Conservation (phyloP, 202 grass and related monocot species). For the Zizania palustris region DNA sequence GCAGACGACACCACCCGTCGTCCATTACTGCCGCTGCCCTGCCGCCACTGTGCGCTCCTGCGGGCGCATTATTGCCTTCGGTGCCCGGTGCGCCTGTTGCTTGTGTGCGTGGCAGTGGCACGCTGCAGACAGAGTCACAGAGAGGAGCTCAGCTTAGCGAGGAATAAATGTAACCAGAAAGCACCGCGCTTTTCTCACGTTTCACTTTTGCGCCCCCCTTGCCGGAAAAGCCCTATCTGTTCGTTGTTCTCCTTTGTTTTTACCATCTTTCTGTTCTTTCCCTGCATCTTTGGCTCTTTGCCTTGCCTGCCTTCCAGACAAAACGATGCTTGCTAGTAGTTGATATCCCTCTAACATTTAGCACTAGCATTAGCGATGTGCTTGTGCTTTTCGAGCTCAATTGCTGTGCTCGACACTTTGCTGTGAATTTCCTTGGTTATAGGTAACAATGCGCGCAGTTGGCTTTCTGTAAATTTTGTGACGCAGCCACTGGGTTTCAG, state of each 20-base stretch:
- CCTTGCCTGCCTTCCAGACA: constrained; percentile 26
- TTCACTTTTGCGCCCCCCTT: constrained; percentile 43
- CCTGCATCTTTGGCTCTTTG: too few relatives aligned
- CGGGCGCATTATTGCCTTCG: constrained; percentile 43
- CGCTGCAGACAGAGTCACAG: constrained; percentile 5
- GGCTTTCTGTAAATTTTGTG: too few relatives aligned
- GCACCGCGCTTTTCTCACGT: constrained; percentile 37
- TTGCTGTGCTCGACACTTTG: not conserved
- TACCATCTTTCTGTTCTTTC: not conserved
- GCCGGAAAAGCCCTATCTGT: constrained; percentile 32
- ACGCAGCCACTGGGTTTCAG: too few relatives aligned
- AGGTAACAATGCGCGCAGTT: too few relatives aligned
- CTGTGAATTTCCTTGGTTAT: constrained; percentile 8
- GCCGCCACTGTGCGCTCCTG: constrained; percentile 35
- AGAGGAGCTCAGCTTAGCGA: not conserved
- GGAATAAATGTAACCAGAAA: constrained; percentile 18
- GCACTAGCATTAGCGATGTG: not conserved
- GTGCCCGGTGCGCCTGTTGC: constrained; percentile 11
- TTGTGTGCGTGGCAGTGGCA: constrained; percentile 27
- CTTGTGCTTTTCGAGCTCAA: not conserved
- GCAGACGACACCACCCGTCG: not conserved
- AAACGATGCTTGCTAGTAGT: not conserved
- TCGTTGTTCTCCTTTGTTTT: not conserved
- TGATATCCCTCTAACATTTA: too few relatives aligned
- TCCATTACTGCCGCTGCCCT: constrained; percentile 47